Evolutionary conservation across 2,329 filamentous ascomycete species (phyloP), one percentile per base, ranked within the genome.

Genomic region (Sclerotinia minor): DNA sequence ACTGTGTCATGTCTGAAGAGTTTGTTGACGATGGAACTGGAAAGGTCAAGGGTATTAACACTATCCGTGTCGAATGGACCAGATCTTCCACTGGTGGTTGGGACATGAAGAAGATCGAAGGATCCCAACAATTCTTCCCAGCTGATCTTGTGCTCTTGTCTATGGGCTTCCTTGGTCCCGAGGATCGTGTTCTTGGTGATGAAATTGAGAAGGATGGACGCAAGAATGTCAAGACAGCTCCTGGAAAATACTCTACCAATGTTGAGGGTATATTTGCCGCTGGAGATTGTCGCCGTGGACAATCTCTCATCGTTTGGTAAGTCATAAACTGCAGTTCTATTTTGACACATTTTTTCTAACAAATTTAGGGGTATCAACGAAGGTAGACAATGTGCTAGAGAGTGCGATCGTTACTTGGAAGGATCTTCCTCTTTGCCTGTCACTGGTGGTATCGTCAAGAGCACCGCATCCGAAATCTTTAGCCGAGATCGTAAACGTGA

Each of bases 31-130:
- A 97, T 75, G 94, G 92, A 70, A 87, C 81, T 61, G 94, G 94
- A 78, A 89, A 90, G 72, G 92, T 98, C 77, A 96, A 93, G 84
- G 94, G 94, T 71, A 97, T 98, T 84, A 97, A 95, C 81, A 97
- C 93, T 54, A 87, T 95, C 69, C 92, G 94, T 66, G 94, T 98
- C 54, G 94, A 97, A 79, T 98, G 94, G 94, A 95, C 92, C 74
- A 95, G 94, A 84, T 92, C 89, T 65, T 85, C 92, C 38, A 89
- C 87, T 70, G 94, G 94, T 72, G 94, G 94, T 55, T 98, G 94
- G 94, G 94, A 97, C 80, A 97, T 98, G 93, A 97, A 97, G 86
- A 94, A 96, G 79, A 85, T 96, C 44, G 94, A 97, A 73, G 93
- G 92, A 49, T 94, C 91, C 70, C 91, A 96, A 82, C 89, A 97